A percentile compares a stretch with the other conserved stretches of the same genome.
These are phyloP conservation scores for Luzula sylvatica DNA, from an alignment of 176 grass and related monocot species.

Conservation along the genomic window DNA sequence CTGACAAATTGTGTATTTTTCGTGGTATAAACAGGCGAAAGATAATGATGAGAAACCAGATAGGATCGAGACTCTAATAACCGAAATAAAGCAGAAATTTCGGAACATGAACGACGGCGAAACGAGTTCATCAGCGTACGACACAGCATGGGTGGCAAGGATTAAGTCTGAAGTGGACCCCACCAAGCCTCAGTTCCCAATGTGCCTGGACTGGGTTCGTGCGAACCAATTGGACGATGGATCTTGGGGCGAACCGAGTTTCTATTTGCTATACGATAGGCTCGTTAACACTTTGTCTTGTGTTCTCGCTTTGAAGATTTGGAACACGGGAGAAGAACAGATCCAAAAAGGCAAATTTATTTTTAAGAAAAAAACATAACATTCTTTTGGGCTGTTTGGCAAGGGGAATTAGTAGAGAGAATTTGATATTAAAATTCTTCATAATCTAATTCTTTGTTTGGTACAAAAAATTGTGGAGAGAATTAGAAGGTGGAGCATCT, in stretches of 20 bases:
- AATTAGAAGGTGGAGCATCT: too few relatives aligned
- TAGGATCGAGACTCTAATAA: conserved; percentile 8
- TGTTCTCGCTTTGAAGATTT: conserved; percentile 17
- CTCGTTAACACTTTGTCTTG: conserved; percentile 27
- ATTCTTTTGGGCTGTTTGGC: too few relatives aligned
- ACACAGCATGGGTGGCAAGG: conserved; percentile 32
- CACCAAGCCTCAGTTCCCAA: conserved; percentile 22
- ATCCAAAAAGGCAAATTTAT: conserved; percentile 15
- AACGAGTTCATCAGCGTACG: conserved; percentile 28
- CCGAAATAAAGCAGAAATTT: conserved; percentile 21
- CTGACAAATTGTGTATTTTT: too few relatives aligned
- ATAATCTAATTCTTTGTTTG: too few relatives aligned
- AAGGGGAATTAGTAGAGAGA: too few relatives aligned
- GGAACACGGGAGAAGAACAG: conserved; percentile 17
- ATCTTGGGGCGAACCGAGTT: conserved; percentile 22
- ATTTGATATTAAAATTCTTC: too few relatives aligned
- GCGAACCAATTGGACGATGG: conserved; percentile 23
- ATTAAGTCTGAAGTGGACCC: conserved; percentile 14
- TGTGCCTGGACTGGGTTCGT: conserved; percentile 21
- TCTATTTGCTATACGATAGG: conserved; percentile 19
- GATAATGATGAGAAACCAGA: not conserved
- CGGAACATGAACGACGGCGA: conserved; percentile 11
- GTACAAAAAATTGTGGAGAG: too few relatives aligned
- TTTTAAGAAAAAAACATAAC: too few relatives aligned
- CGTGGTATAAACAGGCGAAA: not conserved